Conservation (phyloP, 495 filamentous ascomycete genomes). For the Talaromyces wortmannii region DNA sequence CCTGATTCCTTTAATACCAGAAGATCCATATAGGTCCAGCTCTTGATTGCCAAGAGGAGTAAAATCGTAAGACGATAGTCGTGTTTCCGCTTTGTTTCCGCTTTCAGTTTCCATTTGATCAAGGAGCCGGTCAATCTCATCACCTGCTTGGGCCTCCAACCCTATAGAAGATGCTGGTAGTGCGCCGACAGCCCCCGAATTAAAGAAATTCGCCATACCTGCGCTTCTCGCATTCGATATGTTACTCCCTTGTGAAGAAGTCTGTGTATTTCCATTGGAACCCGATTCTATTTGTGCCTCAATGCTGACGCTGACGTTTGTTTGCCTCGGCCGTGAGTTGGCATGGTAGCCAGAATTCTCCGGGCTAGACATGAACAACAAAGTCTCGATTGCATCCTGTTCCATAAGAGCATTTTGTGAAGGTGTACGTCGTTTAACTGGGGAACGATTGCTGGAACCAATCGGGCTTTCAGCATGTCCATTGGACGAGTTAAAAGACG, state of each 20-base stretch:
- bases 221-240: slow-evolving; percentile 5
- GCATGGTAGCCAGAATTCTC: slow-evolving; percentile 56
- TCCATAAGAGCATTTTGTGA: slow-evolving; percentile 66
- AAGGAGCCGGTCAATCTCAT: slow-evolving; percentile 45
- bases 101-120: slow-evolving; percentile 38
- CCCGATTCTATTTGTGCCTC: slow-evolving; percentile 18
- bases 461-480: slow-evolving; percentile 1
- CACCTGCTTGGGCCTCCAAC: slow-evolving; percentile 31
- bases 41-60: slow-evolving; percentile 28
- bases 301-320: slow-evolving; percentile 19
- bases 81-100: slow-evolving; percentile 10
- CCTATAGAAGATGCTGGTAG: slow-evolving; percentile 6
- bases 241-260: slow-evolving; percentile 8
- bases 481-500: slow-evolving; percentile 22
- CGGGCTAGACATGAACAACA: slow-evolving; percentile 84
- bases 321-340: slow-evolving; percentile 18
- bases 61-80: neutral
- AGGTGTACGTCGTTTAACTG: slow-evolving; percentile 41
- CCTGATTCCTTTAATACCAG: too few species aligned
- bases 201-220: slow-evolving; percentile 6
- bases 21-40: slow-evolving; percentile 16
- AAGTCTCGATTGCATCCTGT: slow-evolving; percentile 79
- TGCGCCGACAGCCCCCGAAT: neutral
- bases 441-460: slow-evolving; percentile 16
- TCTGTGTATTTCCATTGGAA: neutral